Base-by-base conservation (phyloP, 768 basidiomycete genomes). In the Hypholoma sublateritium region DNA sequence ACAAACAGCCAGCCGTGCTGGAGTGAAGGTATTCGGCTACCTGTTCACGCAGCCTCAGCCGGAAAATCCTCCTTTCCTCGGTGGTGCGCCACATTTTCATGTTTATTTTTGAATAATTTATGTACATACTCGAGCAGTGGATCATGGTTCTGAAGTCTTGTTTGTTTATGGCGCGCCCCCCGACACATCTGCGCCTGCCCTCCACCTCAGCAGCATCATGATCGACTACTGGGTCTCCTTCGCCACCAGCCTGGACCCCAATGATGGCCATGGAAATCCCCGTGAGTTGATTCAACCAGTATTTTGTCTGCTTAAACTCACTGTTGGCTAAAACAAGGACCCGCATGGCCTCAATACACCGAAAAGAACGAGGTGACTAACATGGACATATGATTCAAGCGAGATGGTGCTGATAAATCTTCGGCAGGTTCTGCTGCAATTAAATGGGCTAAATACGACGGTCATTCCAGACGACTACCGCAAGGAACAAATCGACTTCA, bases 191-290 rank as follows among this genome's bases (percentile, higher is more conserved):
- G 55, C 65, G 21, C 57, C 65, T 22, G 59, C 64, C 8, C 42
- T 59, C 39, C 56, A 53, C 1, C 53, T 74, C 3, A 75, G 74
- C 55, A 62, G 55, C 16, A 48, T 67, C n/a, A 74, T 78, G 70
- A 69, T 75, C 24, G 73, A 78, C 55, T 78, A 77, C 53, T 78
- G 74, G 76, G 67, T 78, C 8, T 78, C 77, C 3, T 78, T 77
- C 49, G 70, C 70, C 1, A 72, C 67, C 3, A 70, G 67, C 34
- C 58, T 78, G 37, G 67, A 74, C 55, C 77, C 75, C 3, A 78
- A 78, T 58, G 77, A 78, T 47, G 68, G 68, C 2, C 64, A 59
- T 19, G 75, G 76, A 14, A 45, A 50, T 36, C 19, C 62, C 50
- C 70, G 73, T 74, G 56, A 48, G 69, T 64, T 4, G 12, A 24